phyloP scores from a whole-genome alignment of 1,284 basidiomycete species.

The Chalciporus sp. region DNA sequence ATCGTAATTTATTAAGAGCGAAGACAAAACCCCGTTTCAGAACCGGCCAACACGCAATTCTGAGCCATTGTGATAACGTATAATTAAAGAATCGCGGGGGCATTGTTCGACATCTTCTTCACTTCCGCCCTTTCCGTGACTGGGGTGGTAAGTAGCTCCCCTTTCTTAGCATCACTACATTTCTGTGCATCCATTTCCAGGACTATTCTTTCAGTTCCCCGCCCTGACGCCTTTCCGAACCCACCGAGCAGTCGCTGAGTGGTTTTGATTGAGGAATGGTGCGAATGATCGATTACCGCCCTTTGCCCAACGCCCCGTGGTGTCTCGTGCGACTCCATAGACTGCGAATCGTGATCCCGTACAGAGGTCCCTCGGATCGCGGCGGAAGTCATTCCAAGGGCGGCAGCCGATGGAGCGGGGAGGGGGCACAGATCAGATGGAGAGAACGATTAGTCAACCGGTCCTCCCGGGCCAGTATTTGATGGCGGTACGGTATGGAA shows the following conservation, averaged over 20 bases:
- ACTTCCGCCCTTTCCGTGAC: neutral
- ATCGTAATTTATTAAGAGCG: neutral
- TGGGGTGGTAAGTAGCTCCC: neutral
- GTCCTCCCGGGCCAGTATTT: neutral
- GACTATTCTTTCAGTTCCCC: neutral
- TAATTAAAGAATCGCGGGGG: neutral
- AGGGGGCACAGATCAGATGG: neutral
- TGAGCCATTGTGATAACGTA: neutral
- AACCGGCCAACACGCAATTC: neutral
- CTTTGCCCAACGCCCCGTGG: neutral
- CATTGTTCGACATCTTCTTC: neutral
- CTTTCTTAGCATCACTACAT: neutral
- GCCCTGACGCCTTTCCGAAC: neutral
- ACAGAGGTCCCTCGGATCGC: too few relatives aligned
- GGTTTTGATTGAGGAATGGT: neutral
- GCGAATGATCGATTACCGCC: neutral
- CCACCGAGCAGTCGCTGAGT: neutral
- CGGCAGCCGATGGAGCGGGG: neutral
- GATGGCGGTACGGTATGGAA: conserved; percentile 5
- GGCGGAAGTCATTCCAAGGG: neutral
- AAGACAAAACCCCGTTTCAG: neutral
- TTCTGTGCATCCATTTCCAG: neutral
- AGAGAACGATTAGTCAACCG: neutral
- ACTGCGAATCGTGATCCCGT: neutral
- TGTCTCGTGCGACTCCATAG: neutral